phyloP scores from a whole-genome alignment of 169 alveolate species.

The Plasmodium sp. region DNA sequence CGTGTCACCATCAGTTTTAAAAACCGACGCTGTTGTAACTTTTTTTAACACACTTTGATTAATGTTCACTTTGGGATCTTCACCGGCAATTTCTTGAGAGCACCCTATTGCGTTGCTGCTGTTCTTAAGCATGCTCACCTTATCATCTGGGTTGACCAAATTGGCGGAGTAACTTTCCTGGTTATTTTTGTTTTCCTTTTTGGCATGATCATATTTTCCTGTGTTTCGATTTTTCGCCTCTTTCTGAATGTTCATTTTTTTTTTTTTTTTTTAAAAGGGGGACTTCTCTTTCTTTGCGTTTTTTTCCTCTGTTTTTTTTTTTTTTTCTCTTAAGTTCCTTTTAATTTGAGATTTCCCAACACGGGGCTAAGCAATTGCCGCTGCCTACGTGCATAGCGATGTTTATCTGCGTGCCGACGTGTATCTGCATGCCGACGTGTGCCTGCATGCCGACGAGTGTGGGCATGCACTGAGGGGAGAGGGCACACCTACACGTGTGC shows the following conservation, averaged over 20 bases:
- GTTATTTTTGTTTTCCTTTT: conserved; percentile 2
- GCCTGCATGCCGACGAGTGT: neutral
- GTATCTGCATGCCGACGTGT: neutral
- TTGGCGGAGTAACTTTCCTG: neutral
- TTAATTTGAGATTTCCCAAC: neutral
- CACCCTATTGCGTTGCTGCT: neutral
- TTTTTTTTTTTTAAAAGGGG: neutral
- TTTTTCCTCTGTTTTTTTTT: neutral
- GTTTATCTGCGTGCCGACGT: neutral
- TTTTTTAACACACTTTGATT: conserved; percentile 21
- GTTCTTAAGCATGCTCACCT: neutral
- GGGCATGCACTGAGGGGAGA: neutral
- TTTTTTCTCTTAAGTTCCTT: neutral
- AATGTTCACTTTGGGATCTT: neutral
- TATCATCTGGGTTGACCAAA: neutral
- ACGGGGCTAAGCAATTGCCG: neutral
- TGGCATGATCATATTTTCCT: conserved; percentile 14
- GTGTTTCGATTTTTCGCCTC: neutral
- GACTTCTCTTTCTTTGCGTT: neutral
- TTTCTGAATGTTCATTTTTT: conserved; percentile 14
- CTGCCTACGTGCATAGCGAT: neutral
- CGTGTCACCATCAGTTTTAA: neutral
- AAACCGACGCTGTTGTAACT: neutral
- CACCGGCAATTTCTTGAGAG: neutral
- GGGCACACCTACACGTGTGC: neutral